Base-by-base conservation (phyloP, 805 yeast genomes). In the Candida pseudofarinosa region DNA sequence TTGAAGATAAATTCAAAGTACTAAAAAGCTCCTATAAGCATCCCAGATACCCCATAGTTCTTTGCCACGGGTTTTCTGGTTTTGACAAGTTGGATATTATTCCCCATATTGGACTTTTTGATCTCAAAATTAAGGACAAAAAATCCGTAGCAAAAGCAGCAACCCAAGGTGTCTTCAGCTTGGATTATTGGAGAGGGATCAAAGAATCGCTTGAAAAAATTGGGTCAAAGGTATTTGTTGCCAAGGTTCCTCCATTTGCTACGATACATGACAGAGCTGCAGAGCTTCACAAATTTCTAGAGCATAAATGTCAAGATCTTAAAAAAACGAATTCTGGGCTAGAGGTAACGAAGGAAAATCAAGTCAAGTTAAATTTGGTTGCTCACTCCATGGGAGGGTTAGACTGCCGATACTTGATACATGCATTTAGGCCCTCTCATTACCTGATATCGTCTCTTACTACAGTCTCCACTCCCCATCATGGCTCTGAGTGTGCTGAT, bases 381-480 rank as follows among this genome's bases (percentile, higher is more conserved):
- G 93, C 93, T 4, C 97, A 89, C 58, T 88, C 96, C 0, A 88
- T 89, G 97, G 97, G 97, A 4, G 97, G 97, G 0, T 65, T 89
- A 23, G 97, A 90, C 56, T 79, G 89, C 28, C 66, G 97, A 40
- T 87, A 81, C 56, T 61, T 90, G 49, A 85, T 88, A 2, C 73
- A 86, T 0, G 67, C 75, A 38, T 57, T 85, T 3, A 56, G 55
- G 38, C 51, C 45, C 28, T 32, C 33, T 3, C 63, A 72, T 35
- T 83, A 79, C 51, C 66, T 79, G 50, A 84, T 90, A 6, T 79
- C 73, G 1, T 84, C 93, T 34, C 65, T 89, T 20, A 88, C 97
- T 1, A 89, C 97, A 0, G 72, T 89, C 0, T 79, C 93, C 0
- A 87, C 97, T 0, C 97, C 97, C 0, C 97, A 89, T 64, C 78